Percentiles rank a stretch among this genome's conserved stretches.
phyloP scores from a whole-genome alignment of 2,329 filamentous ascomycete genomes.

The Botrytis deweyae region DNA sequence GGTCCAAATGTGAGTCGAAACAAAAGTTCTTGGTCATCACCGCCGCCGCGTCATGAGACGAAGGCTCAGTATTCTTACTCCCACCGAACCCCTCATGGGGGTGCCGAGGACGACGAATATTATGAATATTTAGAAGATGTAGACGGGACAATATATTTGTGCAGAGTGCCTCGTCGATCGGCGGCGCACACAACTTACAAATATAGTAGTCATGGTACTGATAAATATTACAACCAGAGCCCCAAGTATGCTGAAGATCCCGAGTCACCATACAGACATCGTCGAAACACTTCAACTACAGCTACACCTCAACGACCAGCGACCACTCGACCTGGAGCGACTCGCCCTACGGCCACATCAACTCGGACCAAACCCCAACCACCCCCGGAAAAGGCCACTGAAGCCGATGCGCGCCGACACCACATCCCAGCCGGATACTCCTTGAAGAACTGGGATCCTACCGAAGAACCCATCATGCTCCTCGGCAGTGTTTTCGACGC shows the following conservation, averaged over 20 bases:
- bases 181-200: conserved; percentile 34
- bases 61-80: conserved; percentile 39
- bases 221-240: conserved; percentile 39
- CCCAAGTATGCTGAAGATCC: conserved; percentile 36
- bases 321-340: conserved; percentile 23
- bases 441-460: conserved; percentile 97
- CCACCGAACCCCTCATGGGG: conserved; percentile 41
- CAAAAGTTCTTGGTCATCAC: conserved; percentile 38
- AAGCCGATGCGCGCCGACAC: conserved; percentile 60
- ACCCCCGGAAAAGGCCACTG: conserved; percentile 51
- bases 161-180: conserved; percentile 24
- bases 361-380: conserved; percentile 41
- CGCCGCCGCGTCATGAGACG: conserved; percentile 34
- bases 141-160: conserved; percentile 34
- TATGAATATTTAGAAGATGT: conserved; percentile 38
- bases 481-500: conserved; percentile 95
- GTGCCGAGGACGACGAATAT: conserved; percentile 41
- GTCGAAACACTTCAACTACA: conserved; percentile 33
- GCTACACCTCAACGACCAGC: conserved; percentile 38
- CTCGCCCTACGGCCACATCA: conserved; percentile 33
- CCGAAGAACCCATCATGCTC: conserved; percentile 88
- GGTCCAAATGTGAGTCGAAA: conserved; percentile 43
- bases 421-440: conserved; percentile 88
- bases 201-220: conserved; percentile 41
- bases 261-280: conserved; percentile 32